These are phyloP conservation scores for Perilla frutescens DNA, from an alignment of 257 asterid genomes.

Conservation along the genomic window DNA sequence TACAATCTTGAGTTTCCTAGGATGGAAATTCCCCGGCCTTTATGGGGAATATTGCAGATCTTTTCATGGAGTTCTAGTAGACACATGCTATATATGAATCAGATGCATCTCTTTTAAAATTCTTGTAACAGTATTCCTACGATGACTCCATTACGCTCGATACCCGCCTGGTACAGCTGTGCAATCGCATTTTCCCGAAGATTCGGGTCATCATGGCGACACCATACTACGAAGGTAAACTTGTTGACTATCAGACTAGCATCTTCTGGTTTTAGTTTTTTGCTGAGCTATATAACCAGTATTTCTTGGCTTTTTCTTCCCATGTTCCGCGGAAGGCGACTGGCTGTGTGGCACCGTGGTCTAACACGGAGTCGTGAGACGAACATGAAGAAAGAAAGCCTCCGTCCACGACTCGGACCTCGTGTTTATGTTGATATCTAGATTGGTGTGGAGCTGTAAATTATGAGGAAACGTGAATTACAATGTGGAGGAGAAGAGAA, in stretches of 20 bases:
- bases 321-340: background rate
- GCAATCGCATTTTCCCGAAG: background rate
- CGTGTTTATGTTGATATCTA: no score
- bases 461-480: no score
- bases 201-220: background rate
- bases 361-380: background rate
- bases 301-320: background rate
- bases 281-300: background rate
- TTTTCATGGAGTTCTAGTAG: background rate
- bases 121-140: constrained; percentile 2
- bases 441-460: no score
- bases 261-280: constrained; percentile 1
- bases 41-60: background rate
- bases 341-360: background rate
- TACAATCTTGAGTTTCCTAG: background rate
- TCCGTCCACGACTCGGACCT: no score
- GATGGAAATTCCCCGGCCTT: background rate
- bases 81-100: constrained; percentile 6
- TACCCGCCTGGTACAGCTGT: background rate
- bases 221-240: background rate
- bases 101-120: background rate
- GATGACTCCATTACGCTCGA: background rate
- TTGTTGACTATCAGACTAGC: background rate
- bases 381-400: background rate
- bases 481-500: background rate